Conservation (phyloP, 257 asterid species). For the Apocynum venetum region DNA sequence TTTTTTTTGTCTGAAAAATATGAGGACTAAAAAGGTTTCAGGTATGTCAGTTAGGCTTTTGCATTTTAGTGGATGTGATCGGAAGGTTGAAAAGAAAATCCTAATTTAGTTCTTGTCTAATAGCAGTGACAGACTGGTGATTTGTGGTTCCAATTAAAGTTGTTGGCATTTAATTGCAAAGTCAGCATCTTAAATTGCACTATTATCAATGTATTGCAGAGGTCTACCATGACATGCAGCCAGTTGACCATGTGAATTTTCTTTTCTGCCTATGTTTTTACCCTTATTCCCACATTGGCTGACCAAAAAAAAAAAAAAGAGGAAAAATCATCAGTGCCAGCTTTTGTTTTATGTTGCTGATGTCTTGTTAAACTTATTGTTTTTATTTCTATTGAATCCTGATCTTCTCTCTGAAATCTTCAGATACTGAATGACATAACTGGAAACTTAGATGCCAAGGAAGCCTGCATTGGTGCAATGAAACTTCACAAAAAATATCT, state of each 20-base stretch:
- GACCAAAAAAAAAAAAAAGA: not conserved
- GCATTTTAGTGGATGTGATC: not conserved
- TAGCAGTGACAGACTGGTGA: not conserved
- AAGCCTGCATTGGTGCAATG: constrained; percentile 72
- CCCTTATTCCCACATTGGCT: not conserved
- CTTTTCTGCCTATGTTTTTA: not conserved
- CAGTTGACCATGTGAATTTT: not conserved
- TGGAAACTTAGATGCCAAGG: constrained; percentile 75
- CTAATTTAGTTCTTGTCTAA: not conserved
- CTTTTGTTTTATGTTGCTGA: not conserved
- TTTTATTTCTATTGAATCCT: not conserved
- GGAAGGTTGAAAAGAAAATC: no score
- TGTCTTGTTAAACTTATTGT: not conserved
- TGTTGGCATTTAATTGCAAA: not conserved
- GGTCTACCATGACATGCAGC: not conserved
- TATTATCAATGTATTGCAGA: not conserved
- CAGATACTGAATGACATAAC: constrained; percentile 82
- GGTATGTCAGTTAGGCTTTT: not conserved
- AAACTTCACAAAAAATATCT: constrained; percentile 88
- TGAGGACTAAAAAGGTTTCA: no score
- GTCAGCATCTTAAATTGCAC: not conserved
- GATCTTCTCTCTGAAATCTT: not conserved
- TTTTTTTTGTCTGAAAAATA: not conserved
- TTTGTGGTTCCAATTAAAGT: not conserved
- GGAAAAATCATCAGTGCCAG: not conserved